phyloP scores from a whole-genome alignment of 1,284 basidiomycete genomes.

The Ustanciosporium gigantosporum region DNA sequence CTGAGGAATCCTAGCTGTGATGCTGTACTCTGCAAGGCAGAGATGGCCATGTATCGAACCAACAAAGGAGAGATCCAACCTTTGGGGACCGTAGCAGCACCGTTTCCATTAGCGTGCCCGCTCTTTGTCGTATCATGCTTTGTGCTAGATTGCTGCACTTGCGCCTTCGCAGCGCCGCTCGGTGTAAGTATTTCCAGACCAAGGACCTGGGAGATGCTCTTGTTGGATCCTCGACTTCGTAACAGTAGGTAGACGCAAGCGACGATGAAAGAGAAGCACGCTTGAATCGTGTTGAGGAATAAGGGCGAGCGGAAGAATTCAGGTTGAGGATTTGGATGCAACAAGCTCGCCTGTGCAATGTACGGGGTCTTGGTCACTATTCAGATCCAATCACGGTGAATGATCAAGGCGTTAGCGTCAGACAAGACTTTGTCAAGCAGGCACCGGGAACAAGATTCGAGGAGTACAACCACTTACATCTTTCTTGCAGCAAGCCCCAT shows the following conservation, averaged over 20 bases:
- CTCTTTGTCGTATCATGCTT: no score
- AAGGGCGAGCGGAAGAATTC: constrained; percentile 77
- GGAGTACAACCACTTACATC: constrained; percentile 22
- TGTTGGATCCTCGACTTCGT: constrained; percentile 62
- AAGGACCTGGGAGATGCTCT: constrained; percentile 22
- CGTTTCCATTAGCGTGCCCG: constrained; percentile 3
- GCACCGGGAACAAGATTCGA: no score
- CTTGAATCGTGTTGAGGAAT: constrained; percentile 85
- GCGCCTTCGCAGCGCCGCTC: constrained; percentile 9
- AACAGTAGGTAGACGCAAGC: constrained; percentile 79
- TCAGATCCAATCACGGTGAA: not conserved
- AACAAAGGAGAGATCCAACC: constrained; percentile 67
- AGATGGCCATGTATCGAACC: constrained; percentile 52
- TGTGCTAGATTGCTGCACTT: not conserved
- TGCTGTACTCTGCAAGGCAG: constrained; percentile 84
- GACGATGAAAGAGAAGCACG: constrained; percentile 75
- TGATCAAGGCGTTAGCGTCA: no score
- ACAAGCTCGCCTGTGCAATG: constrained; percentile 19
- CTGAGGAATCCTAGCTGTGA: constrained; percentile 94
- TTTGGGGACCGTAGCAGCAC: not conserved
- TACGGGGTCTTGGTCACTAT: constrained; percentile 57
- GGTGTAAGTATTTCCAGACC: constrained; percentile 51
- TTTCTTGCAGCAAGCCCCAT: constrained; percentile 60
- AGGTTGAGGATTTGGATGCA: constrained; percentile 37
- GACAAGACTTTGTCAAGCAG: not conserved